A percentile compares a stretch with the other conserved stretches of the same genome.
phyloP scores from a whole-genome alignment of 2,329 filamentous ascomycete species.

The Colletotrichum brevisporum region DNA sequence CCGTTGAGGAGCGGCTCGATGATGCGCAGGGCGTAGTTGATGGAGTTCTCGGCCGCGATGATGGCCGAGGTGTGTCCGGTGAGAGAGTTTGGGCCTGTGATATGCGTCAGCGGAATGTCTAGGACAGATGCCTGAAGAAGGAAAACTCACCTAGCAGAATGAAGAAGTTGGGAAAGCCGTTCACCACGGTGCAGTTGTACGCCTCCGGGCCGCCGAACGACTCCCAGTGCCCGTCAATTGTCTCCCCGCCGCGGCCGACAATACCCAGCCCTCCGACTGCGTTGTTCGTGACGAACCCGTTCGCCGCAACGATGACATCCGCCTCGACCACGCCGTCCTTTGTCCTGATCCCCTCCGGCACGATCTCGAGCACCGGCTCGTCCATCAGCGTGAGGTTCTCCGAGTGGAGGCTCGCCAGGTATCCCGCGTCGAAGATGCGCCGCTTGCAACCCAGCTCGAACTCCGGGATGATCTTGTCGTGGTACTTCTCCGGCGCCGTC shows the following conservation, averaged over 20 bases:
- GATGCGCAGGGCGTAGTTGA: slow-evolving; percentile 72
- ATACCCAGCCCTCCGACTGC: slow-evolving; percentile 69
- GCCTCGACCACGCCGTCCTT: slow-evolving; percentile 60
- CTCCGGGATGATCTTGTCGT: slow-evolving; percentile 72
- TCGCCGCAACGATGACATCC: slow-evolving; percentile 73
- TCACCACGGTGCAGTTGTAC: slow-evolving; percentile 71
- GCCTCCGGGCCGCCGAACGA: slow-evolving; percentile 72
- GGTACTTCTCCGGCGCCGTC: slow-evolving; percentile 70
- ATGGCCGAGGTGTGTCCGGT: slow-evolving; percentile 75
- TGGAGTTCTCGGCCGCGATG: slow-evolving; percentile 72
- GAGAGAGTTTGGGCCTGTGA: slow-evolving; percentile 69
- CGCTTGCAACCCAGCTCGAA: slow-evolving; percentile 76
- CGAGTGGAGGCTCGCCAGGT: slow-evolving; percentile 66
- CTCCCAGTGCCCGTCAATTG: slow-evolving; percentile 69
- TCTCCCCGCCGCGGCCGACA: slow-evolving; percentile 63
- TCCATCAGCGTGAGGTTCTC: slow-evolving; percentile 63
- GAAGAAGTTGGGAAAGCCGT: slow-evolving; percentile 77
- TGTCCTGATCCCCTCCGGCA: slow-evolving; percentile 55
- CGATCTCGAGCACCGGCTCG: slow-evolving; percentile 62
- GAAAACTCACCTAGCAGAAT: slow-evolving; percentile 63
- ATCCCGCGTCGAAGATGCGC: slow-evolving; percentile 71
- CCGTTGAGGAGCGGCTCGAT: slow-evolving; percentile 63
- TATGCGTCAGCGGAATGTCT: not conserved
- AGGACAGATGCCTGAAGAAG: not conserved
- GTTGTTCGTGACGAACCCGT: slow-evolving; percentile 70